Percentiles rank a stretch among this genome's conserved stretches.
These are phyloP conservation scores for Neurospora tetrasperma DNA, from an alignment of 495 filamentous ascomycete species.

Conservation along the genomic window DNA sequence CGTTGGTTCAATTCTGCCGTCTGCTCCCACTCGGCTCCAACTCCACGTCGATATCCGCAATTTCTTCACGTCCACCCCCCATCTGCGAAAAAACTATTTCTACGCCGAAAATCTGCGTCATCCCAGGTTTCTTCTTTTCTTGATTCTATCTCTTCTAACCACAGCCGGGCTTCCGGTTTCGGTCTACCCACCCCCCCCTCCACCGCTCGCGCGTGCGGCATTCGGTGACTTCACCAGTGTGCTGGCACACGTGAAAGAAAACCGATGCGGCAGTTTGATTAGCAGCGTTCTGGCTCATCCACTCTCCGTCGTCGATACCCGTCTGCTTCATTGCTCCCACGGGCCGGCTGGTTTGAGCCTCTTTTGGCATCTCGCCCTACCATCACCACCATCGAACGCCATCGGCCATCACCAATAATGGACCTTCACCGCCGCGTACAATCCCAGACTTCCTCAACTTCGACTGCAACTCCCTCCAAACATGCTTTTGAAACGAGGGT, in stretches of 20 bases:
- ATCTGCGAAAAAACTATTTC: neutral
- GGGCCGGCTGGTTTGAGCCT: neutral
- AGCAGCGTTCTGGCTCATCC: neutral
- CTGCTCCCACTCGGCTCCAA: neutral
- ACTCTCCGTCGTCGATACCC: neutral
- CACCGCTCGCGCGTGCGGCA: neutral
- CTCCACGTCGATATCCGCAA: neutral
- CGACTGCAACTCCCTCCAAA: conserved; percentile 56
- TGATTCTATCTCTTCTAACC: neutral
- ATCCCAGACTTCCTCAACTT: conserved; percentile 52
- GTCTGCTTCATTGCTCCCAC: neutral
- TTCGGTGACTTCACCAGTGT: neutral
- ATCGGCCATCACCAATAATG: neutral
- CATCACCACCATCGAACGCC: neutral
- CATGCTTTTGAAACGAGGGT: conserved; percentile 69
- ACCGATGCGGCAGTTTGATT: neutral
- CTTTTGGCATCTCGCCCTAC: neutral
- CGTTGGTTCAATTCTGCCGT: neutral
- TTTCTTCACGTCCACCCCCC: neutral
- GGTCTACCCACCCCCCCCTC: neutral
- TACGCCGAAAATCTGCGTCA: neutral
- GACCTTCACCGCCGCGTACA: conserved; percentile 6
- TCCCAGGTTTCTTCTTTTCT: neutral
- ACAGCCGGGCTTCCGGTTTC: neutral
- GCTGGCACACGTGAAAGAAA: neutral